Conservation (phyloP, 2,329 filamentous ascomycete species). For the Dryadomyces quercivorus region DNA sequence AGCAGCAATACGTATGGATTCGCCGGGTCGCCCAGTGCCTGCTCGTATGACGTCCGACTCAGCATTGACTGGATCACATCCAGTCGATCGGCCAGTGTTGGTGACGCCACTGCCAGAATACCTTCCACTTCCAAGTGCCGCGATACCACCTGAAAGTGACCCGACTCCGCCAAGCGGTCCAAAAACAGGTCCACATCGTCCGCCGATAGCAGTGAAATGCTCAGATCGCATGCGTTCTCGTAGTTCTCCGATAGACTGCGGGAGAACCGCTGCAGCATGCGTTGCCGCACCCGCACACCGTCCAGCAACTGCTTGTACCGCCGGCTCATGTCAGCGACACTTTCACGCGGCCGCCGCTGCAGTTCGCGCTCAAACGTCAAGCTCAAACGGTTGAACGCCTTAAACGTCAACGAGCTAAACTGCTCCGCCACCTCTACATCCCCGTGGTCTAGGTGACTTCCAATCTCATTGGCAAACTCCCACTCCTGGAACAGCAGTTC, state of each 20-base stretch:
- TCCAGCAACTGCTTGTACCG: conserved; percentile 92
- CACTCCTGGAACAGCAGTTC: conserved; percentile 96
- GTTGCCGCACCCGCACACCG: conserved; percentile 87
- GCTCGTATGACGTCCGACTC: conserved; percentile 49
- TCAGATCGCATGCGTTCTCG: conserved; percentile 93
- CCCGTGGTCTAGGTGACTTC: conserved; percentile 79
- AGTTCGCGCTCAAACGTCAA: conserved; percentile 87
- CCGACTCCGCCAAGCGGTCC: conserved; percentile 66
- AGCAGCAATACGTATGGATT: conserved; percentile 81
- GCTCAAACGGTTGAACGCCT: conserved; percentile 78
- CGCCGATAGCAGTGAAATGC: conserved; percentile 58
- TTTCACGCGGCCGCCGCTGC: conserved; percentile 72
- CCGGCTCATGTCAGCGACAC: conserved; percentile 82
- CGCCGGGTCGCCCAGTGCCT: conserved; percentile 54
- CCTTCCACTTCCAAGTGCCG: conserved; percentile 50
- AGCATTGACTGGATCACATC: conserved; percentile 80
- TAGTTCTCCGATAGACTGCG: conserved; percentile 85
- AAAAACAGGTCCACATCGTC: conserved; percentile 60
- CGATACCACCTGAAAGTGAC: conserved; percentile 71
- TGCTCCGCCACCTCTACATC: conserved; percentile 97
- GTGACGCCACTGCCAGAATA: conserved; percentile 75
- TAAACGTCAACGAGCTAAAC: conserved; percentile 87
- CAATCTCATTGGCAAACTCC: conserved; percentile 93
- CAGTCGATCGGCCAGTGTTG: conserved; percentile 59
- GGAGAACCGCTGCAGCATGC: conserved; percentile 93